Percentiles rank a stretch among this genome's conserved stretches.
Conservation (phyloP, 345 rosid genomes). For the Excoecaria agallocha region DNA sequence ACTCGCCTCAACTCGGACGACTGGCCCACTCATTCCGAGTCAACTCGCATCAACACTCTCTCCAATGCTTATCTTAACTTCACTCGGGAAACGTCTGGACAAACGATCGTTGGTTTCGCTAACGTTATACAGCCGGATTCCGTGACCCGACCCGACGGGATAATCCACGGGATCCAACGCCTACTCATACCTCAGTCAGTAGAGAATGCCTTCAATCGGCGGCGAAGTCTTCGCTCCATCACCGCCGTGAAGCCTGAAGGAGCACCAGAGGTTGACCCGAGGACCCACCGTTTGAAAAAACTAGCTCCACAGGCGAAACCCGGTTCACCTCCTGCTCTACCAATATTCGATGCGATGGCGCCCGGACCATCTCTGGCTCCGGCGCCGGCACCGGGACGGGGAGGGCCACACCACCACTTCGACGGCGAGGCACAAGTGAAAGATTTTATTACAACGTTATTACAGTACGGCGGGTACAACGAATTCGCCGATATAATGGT, state of each 20-base stretch:
- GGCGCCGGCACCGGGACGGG: slow-evolving; percentile 96
- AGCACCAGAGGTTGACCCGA: slow-evolving; percentile 72
- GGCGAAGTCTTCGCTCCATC: slow-evolving; percentile 57
- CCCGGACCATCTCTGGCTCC: slow-evolving; percentile 95
- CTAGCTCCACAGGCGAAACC: slow-evolving; percentile 49
- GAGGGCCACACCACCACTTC: slow-evolving; percentile 80
- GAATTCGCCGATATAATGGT: slow-evolving; percentile 96
- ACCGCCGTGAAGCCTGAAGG: slow-evolving; percentile 66
- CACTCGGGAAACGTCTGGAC: slow-evolving; percentile 33
- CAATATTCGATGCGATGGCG: slow-evolving; percentile 85
- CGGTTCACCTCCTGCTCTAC: slow-evolving; percentile 77
- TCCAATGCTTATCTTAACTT: slow-evolving; percentile 47
- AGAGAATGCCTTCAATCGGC: slow-evolving; percentile 59
- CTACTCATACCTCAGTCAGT: slow-evolving; percentile 64
- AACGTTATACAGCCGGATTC: slow-evolving; percentile 44
- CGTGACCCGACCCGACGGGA: slow-evolving; percentile 62
- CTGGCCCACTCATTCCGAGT: slow-evolving; percentile 43
- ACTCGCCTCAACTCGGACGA: slow-evolving; percentile 45
- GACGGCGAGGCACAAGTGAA: slow-evolving; percentile 86
- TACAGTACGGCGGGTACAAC: slow-evolving; percentile 94
- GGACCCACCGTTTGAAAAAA: slow-evolving; percentile 63
- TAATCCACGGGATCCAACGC: slow-evolving; percentile 64
- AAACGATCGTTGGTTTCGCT: slow-evolving; percentile 44
- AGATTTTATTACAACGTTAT: slow-evolving; percentile 80
- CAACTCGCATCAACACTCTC: slow-evolving; percentile 45